Base-by-base conservation (phyloP, 2,329 filamentous ascomycete genomes). In the Cladorrhinum sp. region DNA sequence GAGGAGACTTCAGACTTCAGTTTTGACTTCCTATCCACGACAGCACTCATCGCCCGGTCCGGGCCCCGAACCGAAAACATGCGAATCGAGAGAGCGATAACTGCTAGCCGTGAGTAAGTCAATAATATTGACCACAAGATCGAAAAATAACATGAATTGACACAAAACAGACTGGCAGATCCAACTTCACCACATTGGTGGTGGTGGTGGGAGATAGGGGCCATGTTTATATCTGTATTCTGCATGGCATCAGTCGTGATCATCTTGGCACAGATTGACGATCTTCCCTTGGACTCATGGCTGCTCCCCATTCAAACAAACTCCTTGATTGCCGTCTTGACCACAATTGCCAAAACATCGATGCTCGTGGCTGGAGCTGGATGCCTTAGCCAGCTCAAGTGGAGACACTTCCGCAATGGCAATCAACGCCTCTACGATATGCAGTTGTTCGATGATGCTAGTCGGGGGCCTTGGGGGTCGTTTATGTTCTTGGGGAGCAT, bases 301-400 rank as follows among this genome's bases (percentile, higher is more conserved):
- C 20, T 23, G 8, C 49, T 66, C 5, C 55, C 56, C 0, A 69
- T 72, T 23, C 65, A 65, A 16, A 65, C 71, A 50, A 76, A 74
- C 63, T 69, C 74, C 0, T 54, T 74, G 9, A 66, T 77, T 12
- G 66, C 75, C 3, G 58, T 73, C 55, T 65, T 76, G 25, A 69
- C 71, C 3, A 74, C 70, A 3, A 48, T 72, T 10, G 64, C 58
- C 3, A 74, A 74, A 54, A 60, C 70, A 2, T 59, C 70, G 2
- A 62, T 75, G 51, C 60, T 76, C 50, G 64, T 73, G 3, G 65
- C 69, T 8, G 59, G 73, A 12, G 68, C 72, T 1, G 67, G 70
- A 24, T 70, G 70, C 41, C 63, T 76, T 29, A 67, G 69, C 45
- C 75, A 77, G 60, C 63, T 74, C 32, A 75, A 75, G 63, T 77